These are phyloP conservation scores for Rhynchosporium agropyri DNA, from an alignment of 2,329 filamentous ascomycete genomes.

Conservation along the genomic window DNA sequence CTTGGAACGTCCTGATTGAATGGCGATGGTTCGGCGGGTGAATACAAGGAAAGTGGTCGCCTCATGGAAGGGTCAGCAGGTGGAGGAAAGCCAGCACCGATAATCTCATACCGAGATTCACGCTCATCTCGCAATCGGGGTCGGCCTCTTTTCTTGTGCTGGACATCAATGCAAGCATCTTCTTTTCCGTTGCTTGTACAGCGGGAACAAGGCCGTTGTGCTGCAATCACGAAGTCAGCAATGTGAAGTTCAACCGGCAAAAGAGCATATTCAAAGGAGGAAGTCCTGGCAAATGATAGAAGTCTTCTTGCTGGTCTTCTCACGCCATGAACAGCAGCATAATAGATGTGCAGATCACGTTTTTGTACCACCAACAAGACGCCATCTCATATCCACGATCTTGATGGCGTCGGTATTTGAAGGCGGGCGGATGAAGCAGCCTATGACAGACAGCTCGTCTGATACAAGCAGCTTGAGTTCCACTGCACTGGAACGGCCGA, in stretches of 20 bases:
- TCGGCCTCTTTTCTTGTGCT: slow-evolving; percentile 82
- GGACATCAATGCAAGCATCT: slow-evolving; percentile 79
- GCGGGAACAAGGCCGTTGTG: slow-evolving; percentile 76
- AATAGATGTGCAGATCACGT: slow-evolving; percentile 6
- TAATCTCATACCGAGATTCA: slow-evolving; percentile 58
- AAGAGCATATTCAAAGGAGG: neutral
- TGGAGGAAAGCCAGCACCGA: slow-evolving; percentile 38
- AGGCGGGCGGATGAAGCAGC: neutral
- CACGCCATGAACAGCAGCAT: slow-evolving; percentile 3
- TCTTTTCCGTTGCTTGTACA: slow-evolving; percentile 79
- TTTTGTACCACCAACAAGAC: slow-evolving; percentile 3
- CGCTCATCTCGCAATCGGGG: slow-evolving; percentile 75
- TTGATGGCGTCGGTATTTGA: neutral
- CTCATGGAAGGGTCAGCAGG: slow-evolving; percentile 41
- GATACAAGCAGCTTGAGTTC: neutral
- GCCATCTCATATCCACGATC: slow-evolving; percentile 3
- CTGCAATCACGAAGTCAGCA: slow-evolving; percentile 46
- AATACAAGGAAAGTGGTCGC: slow-evolving; percentile 55
- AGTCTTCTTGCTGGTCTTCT: neutral
- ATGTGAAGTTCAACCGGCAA: neutral
- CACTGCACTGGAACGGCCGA: slow-evolving; percentile 9
- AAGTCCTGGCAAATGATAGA: neutral
- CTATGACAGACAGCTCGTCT: neutral
- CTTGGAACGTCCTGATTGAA: slow-evolving; percentile 48
- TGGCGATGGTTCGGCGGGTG: slow-evolving; percentile 48